Conservation (phyloP, 2,329 filamentous ascomycete species). For the Camptophora hylomeconis region DNA sequence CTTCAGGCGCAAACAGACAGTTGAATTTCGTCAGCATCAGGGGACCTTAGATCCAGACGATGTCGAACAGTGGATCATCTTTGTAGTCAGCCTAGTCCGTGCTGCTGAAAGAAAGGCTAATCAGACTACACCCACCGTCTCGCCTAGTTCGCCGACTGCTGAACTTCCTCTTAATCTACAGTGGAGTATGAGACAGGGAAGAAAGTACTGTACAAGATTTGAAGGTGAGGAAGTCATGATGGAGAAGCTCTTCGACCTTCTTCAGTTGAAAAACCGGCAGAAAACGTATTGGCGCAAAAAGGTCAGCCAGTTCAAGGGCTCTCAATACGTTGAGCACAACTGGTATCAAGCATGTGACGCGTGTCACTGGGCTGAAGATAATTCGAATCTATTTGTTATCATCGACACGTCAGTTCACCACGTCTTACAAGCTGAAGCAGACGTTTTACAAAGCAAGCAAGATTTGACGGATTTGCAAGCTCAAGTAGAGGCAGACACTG, state of each 20-base stretch:
- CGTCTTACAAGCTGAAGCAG: no score
- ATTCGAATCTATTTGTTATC: no score
- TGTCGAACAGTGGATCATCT: conserved; percentile 8
- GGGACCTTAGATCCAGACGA: conserved; percentile 7
- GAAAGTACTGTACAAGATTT: conserved; percentile 4
- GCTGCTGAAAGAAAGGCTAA: conserved; percentile 8
- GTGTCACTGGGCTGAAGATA: no score
- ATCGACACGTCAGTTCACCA: no score
- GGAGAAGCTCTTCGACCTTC: conserved; percentile 3
- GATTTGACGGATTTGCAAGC: no score
- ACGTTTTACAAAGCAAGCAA: no score
- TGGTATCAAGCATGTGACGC: no score
- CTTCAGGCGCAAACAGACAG: conserved; percentile 1
- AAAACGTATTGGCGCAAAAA: conserved; percentile 2
- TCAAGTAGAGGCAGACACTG: no score
- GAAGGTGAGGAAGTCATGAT: conserved; percentile 1
- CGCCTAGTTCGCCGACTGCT: not conserved
- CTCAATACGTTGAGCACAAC: no score
- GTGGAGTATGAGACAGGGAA: conserved; percentile 2
- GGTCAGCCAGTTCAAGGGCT: conserved; percentile 4
- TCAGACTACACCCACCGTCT: conserved; percentile 1
- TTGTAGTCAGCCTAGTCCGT: conserved; percentile 8
- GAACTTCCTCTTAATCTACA: not conserved
- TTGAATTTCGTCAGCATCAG: conserved; percentile 11
- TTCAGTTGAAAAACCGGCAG: conserved; percentile 2